Percentiles rank a stretch among this genome's conserved stretches.
phyloP scores from a whole-genome alignment of 257 asterid genomes.

The Perilla frutescens region DNA sequence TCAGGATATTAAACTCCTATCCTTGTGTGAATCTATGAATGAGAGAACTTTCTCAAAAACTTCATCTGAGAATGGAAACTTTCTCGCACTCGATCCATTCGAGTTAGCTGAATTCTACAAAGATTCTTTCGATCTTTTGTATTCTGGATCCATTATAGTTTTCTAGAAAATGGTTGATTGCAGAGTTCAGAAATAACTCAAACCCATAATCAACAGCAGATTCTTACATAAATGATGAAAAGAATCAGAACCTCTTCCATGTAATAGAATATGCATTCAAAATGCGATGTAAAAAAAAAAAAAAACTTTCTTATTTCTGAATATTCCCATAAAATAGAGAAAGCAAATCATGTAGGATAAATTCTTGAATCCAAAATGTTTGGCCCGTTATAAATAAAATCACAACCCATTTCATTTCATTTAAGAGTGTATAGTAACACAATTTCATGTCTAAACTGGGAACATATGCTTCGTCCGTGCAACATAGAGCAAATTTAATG shows the following conservation, averaged over 20 bases:
- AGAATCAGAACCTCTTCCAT: conserved; percentile 29
- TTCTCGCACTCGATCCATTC: conserved; percentile 44
- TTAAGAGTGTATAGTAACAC: background rate
- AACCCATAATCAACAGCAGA: conserved; percentile 38
- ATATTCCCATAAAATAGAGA: background rate
- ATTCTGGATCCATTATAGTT: conserved; percentile 60
- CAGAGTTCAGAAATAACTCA: conserved; percentile 37
- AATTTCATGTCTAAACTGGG: too few relatives aligned
- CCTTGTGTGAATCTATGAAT: conserved; percentile 59
- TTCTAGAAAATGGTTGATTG: conserved; percentile 36
- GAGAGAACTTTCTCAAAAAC: conserved; percentile 73
- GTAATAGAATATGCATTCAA: background rate
- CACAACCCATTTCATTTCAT: conserved; percentile 8
- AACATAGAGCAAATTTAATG: too few relatives aligned
- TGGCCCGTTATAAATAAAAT: background rate
- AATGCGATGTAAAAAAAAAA: background rate
- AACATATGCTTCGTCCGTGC: too few relatives aligned
- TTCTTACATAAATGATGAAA: conserved; percentile 17
- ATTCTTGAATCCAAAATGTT: background rate
- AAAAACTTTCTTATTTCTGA: conserved; percentile 4
- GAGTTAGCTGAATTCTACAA: conserved; percentile 40
- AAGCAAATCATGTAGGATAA: background rate
- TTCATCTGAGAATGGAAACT: conserved; percentile 70
- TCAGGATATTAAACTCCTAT: conserved; percentile 71
- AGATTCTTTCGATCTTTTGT: conserved; percentile 46